These are phyloP conservation scores for Vaccinium darrowii DNA, from an alignment of 148 eudicot genomes.

Conservation along the genomic window DNA sequence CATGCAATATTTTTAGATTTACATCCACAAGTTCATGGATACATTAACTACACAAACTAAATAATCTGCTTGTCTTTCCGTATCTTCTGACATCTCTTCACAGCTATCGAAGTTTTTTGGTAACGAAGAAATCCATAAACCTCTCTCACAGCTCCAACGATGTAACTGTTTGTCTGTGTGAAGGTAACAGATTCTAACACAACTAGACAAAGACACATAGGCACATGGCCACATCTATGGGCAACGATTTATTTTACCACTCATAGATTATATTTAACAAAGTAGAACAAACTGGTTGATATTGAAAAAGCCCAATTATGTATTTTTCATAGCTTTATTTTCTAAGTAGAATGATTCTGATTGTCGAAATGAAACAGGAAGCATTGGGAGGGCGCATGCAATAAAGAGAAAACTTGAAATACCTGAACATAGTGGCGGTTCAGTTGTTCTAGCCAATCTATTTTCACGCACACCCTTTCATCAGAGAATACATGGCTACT, in stretches of 20 bases:
- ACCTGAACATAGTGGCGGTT: constrained; percentile 89
- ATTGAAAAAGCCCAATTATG: neutral
- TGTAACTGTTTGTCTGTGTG: neutral
- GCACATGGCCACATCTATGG: neutral
- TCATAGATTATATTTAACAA: neutral
- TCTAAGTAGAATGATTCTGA: neutral
- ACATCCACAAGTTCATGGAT: neutral
- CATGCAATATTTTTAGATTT: too few species aligned
- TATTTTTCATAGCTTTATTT: neutral
- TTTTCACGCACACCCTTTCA: constrained; percentile 80
- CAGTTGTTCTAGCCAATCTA: constrained; percentile 89
- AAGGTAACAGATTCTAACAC: neutral
- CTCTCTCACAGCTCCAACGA: neutral
- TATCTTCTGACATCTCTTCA: neutral
- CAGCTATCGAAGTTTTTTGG: neutral
- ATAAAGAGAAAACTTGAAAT: constrained; percentile 14
- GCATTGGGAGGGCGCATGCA: constrained; percentile 1
- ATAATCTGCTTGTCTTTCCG: neutral
- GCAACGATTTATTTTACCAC: neutral
- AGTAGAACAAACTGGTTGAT: neutral
- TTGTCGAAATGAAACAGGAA: neutral
- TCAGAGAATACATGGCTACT: constrained; percentile 78
- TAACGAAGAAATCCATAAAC: neutral
- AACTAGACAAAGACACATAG: neutral
- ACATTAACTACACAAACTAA: neutral